Evolutionary conservation across 2,329 filamentous ascomycete species (phyloP), one percentile per base, ranked within the genome.

Genomic region (Westerdykella aurantiaca): DNA sequence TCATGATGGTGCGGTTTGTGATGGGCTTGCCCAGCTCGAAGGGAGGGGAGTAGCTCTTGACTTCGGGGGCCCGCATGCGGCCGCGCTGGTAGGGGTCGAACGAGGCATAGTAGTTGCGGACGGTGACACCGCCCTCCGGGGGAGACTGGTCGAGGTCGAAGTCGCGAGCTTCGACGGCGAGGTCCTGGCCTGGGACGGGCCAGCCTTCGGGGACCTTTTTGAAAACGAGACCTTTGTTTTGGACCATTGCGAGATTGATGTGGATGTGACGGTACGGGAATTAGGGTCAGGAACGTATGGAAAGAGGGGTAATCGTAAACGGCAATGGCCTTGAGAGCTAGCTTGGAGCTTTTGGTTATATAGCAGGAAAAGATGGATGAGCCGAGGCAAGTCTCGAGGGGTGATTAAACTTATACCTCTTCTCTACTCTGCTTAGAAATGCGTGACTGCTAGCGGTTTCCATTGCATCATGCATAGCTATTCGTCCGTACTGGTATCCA

Each of bases 81-180:
- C 85, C 85, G 45, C 89, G 85, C 73, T 86, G 81, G 72, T 94
- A 95, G 2, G 88, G 88, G 67, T 95, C 88, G 70, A 85, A 85
- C 34, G 86, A 90, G 51, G 82, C 75, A 66, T 85, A 88, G 58
- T 84, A 77, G 55, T 85, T 79, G 70, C 88, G 79, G 51, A 84
- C 70, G 25, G 80, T 79, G 39, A 94, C 66, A 34, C 88, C 83
- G 50, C 85, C 84, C 37, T 77, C 64, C 18, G 81, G 76, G 22
- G 71, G 69, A 5, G 77, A 64, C 40, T 77, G 72, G 18, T 80
- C 70, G 52, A 82, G 69, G 62, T 93, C 86, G 78, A 90, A 82
- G 16, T 79, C 74, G 47, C 77, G 77, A 52, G 76, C 69, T 67
- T 93, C 84, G 47, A 89, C 62, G 17, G 69, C 71, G 44, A 95